Base-by-base conservation (phyloP, 2,329 filamentous ascomycete genomes). In the Neofusicoccum kwambonambiense region DNA sequence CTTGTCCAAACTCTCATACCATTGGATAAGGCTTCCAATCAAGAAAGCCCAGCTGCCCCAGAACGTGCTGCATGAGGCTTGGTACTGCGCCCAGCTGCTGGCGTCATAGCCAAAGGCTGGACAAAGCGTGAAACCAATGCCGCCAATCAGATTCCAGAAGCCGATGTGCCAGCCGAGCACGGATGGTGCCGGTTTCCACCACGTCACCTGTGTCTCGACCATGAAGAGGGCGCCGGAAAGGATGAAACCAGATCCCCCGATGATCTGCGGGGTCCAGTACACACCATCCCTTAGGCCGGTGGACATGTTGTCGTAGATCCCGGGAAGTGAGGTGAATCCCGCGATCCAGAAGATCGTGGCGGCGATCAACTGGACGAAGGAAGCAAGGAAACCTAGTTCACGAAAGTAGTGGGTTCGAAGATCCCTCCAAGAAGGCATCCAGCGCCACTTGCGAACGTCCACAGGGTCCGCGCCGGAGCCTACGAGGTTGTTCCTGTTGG, bases 81-180 rank as follows among this genome's bases (percentile, higher is more conserved):
- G 74, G 57, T 75, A 77, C 60, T 75, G 72, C 15, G 71, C 70
- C 75, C 74, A 75, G 44, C 69, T 73, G 5, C 49, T 64, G 5
- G 60, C 60, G 58, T 75, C 70, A 22, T 74, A 76, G 27, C 75
- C 76, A 66, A 77, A 76, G 1, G 70, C 71, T 5, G 76, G 72
- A 68, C 73, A 72, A 35, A 80, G 65, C 4, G 85, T 89, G 71
- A 89, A 90, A 0, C 87, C 87, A 27, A 89, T 70, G 1, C 84
- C 83, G 0, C 88, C 88, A 19, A 90, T 77, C 2, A 89, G 73
- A 69, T 90, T 90, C 86, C 87, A 90, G 8, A 84, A 74, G 0
- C 86, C 88, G 68, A 90, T 84, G 73, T 90, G 86, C 88, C 88
- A 90, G 3, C 88, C 88, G 1, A 90, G 78, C 0, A 86, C 78